Base-by-base conservation (phyloP, 495 filamentous ascomycete genomes). In the Saxophila tyrrhenica region DNA sequence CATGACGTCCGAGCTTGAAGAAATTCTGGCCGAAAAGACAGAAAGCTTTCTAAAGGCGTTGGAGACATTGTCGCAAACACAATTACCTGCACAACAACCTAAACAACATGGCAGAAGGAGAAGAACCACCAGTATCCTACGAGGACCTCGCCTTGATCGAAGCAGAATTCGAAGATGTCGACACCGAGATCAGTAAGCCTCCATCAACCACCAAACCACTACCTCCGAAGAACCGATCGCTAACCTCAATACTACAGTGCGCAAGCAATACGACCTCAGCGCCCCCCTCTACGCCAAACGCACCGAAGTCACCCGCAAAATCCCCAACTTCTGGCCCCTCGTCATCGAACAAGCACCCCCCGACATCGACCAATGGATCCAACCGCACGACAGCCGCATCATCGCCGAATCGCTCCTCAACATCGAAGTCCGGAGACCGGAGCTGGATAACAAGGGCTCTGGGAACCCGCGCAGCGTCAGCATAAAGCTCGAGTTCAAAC, bases 261-360 rank as follows among this genome's bases (percentile, higher is more conserved):
- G 79, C 57, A 69, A 81, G 56, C 77, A 82, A 57, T 56, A 74
- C 53, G 62, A 58, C 38, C 62, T 78, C 53, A 56, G 58, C 42
- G 50, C 70, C 41, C 77, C 84, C 24, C 75, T 91, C 54, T 94
- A 85, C 71, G 69, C 77, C 52, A 82, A 83, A 70, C 85, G 90
- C 64, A 72, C 76, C n/a, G 72, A 76, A 62, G 66, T 85, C 52
- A 75, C 86, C 54, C 67, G 75, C 51, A 70, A 79, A 61, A 89
- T 94, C 63, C 73, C 74, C 25, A 78, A 86, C 72, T 96, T 95
- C 80, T 96, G 90, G 90, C 72, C 84, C 25, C 74, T 91, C 55
- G 87, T 95, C 41, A 72, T 95, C 63, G 84, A 91, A 65, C 83
- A 88, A 69, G 81, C 87, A 3, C 87, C 89, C 1, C 73, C 74